These are phyloP conservation scores for Trichoderma arundinaceum DNA, from an alignment of 2,329 filamentous ascomycete species.

Conservation along the genomic window DNA sequence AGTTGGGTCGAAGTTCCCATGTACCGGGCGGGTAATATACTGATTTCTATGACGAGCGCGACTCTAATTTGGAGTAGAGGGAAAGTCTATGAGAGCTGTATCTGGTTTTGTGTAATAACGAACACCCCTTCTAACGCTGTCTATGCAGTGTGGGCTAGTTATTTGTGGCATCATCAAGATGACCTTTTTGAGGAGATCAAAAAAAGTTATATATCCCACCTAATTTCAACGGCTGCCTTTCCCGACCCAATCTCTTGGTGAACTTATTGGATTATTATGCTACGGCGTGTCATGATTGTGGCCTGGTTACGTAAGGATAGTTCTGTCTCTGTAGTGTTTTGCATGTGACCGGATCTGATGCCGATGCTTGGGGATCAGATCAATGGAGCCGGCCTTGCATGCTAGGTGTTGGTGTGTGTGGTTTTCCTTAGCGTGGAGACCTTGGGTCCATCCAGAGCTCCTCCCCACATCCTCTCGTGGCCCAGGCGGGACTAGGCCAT, in stretches of 20 bases:
- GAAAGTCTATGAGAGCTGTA: neutral
- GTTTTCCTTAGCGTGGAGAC: slow-evolving; percentile 3
- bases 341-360: slow-evolving; percentile 23
- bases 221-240: neutral
- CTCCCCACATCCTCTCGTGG: slow-evolving; percentile 12
- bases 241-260: neutral
- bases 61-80: slow-evolving; percentile 15
- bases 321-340: neutral
- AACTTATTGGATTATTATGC: neutral
- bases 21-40: slow-evolving; percentile 18
- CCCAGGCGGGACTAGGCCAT: neutral
- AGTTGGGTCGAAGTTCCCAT: neutral
- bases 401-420: neutral
- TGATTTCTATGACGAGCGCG: neutral
- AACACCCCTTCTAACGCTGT: neutral
- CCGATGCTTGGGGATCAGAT: slow-evolving; percentile 23
- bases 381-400: slow-evolving; percentile 16
- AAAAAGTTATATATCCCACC: neutral
- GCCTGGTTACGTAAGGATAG: slow-evolving; percentile 17
- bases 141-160: neutral
- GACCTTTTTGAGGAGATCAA: too few relatives aligned
- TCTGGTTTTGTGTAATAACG: neutral
- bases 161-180: neutral
- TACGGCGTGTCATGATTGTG: too few relatives aligned
- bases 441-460: neutral